These are phyloP conservation scores for Cercospora sesami DNA, from an alignment of 2,329 filamentous ascomycete species.

Conservation along the genomic window DNA sequence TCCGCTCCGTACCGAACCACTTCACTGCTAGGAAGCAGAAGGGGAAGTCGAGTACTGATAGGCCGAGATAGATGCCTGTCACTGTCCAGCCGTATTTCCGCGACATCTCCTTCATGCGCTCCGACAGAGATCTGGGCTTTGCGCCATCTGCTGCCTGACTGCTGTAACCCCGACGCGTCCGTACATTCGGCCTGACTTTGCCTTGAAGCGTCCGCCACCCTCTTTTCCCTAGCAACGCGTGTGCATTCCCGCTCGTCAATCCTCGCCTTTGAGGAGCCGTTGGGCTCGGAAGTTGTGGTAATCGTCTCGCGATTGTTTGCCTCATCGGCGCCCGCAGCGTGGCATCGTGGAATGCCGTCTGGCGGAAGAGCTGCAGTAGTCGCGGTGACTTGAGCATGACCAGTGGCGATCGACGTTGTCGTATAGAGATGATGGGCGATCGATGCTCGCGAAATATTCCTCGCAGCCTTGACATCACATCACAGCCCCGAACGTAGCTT, in stretches of 20 bases:
- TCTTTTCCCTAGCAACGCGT: slow-evolving; percentile 10
- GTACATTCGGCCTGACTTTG: slow-evolving; percentile 24
- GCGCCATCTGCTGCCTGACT: slow-evolving; percentile 27
- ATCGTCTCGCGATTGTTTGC: slow-evolving; percentile 16
- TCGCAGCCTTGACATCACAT: slow-evolving; percentile 4
- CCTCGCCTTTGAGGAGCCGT: slow-evolving; percentile 13
- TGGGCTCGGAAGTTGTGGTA: slow-evolving; percentile 13
- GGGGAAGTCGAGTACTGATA: slow-evolving; percentile 88
- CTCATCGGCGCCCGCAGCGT: slow-evolving; percentile 10
- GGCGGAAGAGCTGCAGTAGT: slow-evolving; percentile 20
- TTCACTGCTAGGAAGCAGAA: slow-evolving; percentile 91
- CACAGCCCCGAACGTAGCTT: not conserved
- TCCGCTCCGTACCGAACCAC: slow-evolving; percentile 77
- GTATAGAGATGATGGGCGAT: not conserved
- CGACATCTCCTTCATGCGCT: slow-evolving; percentile 76
- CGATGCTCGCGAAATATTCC: not conserved
- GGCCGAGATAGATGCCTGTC: slow-evolving; percentile 80
- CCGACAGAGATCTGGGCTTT: slow-evolving; percentile 48
- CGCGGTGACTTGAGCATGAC: slow-evolving; percentile 26
- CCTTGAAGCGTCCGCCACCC: slow-evolving; percentile 24
- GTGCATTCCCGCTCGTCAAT: slow-evolving; percentile 16
- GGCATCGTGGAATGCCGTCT: slow-evolving; percentile 19
- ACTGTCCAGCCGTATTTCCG: slow-evolving; percentile 94
- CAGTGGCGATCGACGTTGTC: slow-evolving; percentile 5
- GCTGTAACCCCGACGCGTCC: slow-evolving; percentile 40